phyloP scores from a whole-genome alignment of 306 rosid species.

The Lathyrus sativus region DNA sequence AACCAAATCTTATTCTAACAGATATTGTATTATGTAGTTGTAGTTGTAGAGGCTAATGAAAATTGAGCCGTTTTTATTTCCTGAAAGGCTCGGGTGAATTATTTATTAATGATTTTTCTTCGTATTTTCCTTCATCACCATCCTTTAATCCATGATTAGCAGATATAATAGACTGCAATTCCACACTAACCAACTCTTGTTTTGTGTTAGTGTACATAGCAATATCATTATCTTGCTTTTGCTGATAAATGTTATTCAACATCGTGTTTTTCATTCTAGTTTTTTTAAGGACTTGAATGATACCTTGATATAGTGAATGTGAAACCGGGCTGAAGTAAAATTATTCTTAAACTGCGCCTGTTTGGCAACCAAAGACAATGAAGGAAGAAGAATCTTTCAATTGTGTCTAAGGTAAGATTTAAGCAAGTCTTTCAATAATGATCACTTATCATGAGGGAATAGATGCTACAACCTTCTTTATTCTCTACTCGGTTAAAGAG shows the following conservation, averaged over 20 bases:
- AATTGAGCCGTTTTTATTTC: constrained; percentile 29
- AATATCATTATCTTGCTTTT: background rate
- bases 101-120: constrained; percentile 1
- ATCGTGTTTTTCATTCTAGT: constrained; percentile 9
- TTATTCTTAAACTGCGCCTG: background rate
- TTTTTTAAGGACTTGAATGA: background rate
- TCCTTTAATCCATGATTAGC: constrained; percentile 4
- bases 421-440: background rate
- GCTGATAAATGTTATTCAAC: background rate
- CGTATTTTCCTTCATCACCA: background rate
- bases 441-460: constrained; percentile 11
- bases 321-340: background rate
- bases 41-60: background rate
- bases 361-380: background rate
- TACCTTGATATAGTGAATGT: background rate
- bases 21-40: background rate
- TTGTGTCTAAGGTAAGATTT: background rate
- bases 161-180: background rate
- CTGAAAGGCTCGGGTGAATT: constrained; percentile 19
- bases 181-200: background rate
- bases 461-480: constrained; percentile 13
- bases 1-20: no score
- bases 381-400: constrained; percentile 3
- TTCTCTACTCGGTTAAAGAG: background rate
- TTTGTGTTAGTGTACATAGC: background rate